Base-by-base conservation (phyloP, 306 rosid species). In the barrel medic (Medicago truncatula) region DNA sequence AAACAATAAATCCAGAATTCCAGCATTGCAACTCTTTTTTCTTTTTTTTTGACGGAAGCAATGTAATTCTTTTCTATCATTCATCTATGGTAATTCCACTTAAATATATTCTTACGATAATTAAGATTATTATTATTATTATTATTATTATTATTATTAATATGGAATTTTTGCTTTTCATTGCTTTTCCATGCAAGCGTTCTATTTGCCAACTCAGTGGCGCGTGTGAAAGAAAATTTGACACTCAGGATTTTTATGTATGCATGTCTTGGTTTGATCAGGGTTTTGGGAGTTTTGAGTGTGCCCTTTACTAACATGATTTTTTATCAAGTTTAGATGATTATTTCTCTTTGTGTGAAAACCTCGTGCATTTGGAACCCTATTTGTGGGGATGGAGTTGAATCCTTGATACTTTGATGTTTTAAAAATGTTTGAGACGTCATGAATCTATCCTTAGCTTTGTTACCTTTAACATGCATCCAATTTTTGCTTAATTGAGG, bases 361-460 rank as follows among this genome's bases (percentile, higher is more conserved):
- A 18, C 9, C 57, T n/a, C 54, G 14, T 1, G 16, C 7, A 49
- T 0, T 0, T 6, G 6, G 18, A 8, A 3, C 11, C 57, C 21
- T 52, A 1, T 49, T 5, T 15, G 57, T n/a, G 10, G 57, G 57
- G 10, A n/a, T 2, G 11, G 1, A 52, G 16, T 2, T 16, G 23
- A 52, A 52, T 52, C 10, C 6, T 13, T 17, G 2, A 64, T n/a
- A 8, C 49, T 17, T 71, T 17, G 76, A 7, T 70, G 76, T 67
- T 18, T 68, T 25, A 8, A 46, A 46, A 50, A 21, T 2, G 10
- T 28, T 46, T 68, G 0, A 12, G 20, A 12, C 17, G 16, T 65
- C 31, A 40, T 40, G 28, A 40, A 65, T 40, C 71, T 65, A 65
- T 40, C 53, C 52, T 65, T 40, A 65, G 71, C 9, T 54, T 54